Evolutionary conservation across 2,329 filamentous ascomycete genomes (phyloP).

Genomic region (Penicillium sp.): DNA sequence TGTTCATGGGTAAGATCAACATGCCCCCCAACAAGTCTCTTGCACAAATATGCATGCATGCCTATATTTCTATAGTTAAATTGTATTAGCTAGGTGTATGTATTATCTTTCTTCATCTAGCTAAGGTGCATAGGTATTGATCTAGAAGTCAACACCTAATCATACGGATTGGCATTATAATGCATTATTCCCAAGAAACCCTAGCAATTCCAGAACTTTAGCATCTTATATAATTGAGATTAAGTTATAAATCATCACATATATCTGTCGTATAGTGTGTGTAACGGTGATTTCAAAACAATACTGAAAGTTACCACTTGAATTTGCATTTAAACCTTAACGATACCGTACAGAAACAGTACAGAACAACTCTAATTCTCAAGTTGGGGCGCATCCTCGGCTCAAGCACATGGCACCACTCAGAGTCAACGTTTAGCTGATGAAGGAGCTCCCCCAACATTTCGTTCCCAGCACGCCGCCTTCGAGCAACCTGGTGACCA

Average conservation of each 20-base stretch:
- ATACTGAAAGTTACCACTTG: not conserved
- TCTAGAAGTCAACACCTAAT: too few relatives aligned
- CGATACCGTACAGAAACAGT: constrained; percentile 12
- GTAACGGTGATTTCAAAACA: not conserved
- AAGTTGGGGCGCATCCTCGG: constrained; percentile 13
- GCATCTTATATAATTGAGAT: too few relatives aligned
- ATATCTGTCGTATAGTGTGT: not conserved
- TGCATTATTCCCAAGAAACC: too few relatives aligned
- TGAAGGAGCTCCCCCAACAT: constrained; percentile 11
- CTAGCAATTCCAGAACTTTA: too few relatives aligned
- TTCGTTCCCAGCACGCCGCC: constrained; percentile 1
- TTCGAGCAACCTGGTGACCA: not conserved
- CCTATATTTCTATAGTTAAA: too few relatives aligned
- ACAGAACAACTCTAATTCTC: not conserved
- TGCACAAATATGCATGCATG: not conserved
- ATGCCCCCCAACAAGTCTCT: too few relatives aligned
- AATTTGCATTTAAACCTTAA: not conserved
- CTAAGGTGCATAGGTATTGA: too few relatives aligned
- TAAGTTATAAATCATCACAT: not conserved
- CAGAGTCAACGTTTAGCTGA: constrained; percentile 12
- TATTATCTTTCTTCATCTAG: too few relatives aligned
- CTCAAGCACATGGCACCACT: constrained; percentile 18
- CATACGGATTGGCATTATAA: too few relatives aligned
- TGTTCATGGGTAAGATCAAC: not conserved
- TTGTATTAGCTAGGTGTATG: too few relatives aligned